Evolutionary conservation across 1,284 basidiomycete genomes (phyloP).

Genomic region (Gomphus sp.): DNA sequence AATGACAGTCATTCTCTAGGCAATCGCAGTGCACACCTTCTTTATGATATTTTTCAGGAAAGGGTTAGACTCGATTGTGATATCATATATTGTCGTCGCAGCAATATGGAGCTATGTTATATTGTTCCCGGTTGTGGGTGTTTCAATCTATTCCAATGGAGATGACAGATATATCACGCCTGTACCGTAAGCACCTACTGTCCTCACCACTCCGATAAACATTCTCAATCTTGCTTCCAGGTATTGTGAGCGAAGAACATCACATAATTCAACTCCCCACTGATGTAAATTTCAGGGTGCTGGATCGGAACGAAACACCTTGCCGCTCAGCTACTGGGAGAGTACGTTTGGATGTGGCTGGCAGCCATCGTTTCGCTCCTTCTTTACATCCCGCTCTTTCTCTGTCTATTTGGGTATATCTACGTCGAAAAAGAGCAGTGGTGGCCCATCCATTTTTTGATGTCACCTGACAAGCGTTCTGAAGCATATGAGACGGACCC

Average conservation of each 20-base stretch:
- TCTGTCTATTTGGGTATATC: neutral
- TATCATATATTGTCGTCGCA: conserved; percentile 9
- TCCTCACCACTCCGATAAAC: neutral
- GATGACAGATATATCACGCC: conserved; percentile 12
- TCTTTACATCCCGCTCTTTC: conserved; percentile 10
- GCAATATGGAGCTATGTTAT: conserved; percentile 13
- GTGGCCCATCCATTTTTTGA: neutral
- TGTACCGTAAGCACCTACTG: conserved; percentile 8
- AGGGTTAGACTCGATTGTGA: neutral
- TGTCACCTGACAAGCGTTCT: no score
- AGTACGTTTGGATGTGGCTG: conserved; percentile 13
- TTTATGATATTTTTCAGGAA: conserved; percentile 13
- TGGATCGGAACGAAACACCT: conserved; percentile 8
- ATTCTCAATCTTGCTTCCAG: neutral
- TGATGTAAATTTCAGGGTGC: conserved; percentile 6
- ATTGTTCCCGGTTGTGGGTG: conserved; percentile 12
- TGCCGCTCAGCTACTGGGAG: conserved; percentile 4
- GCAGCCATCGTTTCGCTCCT: conserved; percentile 5
- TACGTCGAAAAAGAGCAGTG: neutral
- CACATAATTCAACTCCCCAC: neutral
- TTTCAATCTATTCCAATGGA: neutral
- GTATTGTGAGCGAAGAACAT: neutral
- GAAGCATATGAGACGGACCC: no score
- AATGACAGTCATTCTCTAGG: neutral
- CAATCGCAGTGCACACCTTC: conserved; percentile 16